These are phyloP conservation scores for Colletotrichum aenigma DNA, from an alignment of 2,329 filamentous ascomycete genomes.

Conservation along the genomic window DNA sequence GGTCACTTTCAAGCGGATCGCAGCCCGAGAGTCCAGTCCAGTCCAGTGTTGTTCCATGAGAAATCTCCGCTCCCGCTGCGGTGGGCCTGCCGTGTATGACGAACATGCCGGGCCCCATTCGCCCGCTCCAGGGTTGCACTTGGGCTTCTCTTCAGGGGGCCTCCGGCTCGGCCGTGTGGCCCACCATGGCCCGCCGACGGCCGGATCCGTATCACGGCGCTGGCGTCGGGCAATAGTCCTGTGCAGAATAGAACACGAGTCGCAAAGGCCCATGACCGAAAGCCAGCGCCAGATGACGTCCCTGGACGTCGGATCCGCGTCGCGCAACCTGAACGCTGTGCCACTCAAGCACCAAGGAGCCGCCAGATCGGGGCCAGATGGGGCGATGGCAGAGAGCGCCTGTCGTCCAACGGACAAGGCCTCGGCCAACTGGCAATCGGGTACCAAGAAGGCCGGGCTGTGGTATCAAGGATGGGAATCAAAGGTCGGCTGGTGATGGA, in stretches of 20 bases:
- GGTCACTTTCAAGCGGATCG: background rate
- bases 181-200: background rate
- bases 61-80: constrained; percentile 13
- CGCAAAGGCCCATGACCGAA: background rate
- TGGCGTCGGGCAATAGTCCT: background rate
- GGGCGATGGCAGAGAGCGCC: background rate
- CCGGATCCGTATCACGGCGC: background rate
- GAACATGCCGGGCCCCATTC: constrained; percentile 1
- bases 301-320: background rate
- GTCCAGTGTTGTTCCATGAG: background rate
- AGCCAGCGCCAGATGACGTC: background rate
- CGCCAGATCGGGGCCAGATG: background rate
- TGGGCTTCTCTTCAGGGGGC: background rate
- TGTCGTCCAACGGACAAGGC: background rate
- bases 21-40: background rate
- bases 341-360: background rate
- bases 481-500: background rate
- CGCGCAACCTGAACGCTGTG: background rate
- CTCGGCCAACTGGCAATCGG: background rate
- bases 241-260: background rate
- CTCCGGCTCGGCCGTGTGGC: background rate
- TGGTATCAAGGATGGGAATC: background rate
- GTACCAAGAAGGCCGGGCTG: background rate
- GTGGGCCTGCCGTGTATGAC: constrained; percentile 10
- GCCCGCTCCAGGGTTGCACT: background rate